Base-by-base conservation (phyloP, 805 yeast species). In the Sugiyamaella lignohabitans region DNA sequence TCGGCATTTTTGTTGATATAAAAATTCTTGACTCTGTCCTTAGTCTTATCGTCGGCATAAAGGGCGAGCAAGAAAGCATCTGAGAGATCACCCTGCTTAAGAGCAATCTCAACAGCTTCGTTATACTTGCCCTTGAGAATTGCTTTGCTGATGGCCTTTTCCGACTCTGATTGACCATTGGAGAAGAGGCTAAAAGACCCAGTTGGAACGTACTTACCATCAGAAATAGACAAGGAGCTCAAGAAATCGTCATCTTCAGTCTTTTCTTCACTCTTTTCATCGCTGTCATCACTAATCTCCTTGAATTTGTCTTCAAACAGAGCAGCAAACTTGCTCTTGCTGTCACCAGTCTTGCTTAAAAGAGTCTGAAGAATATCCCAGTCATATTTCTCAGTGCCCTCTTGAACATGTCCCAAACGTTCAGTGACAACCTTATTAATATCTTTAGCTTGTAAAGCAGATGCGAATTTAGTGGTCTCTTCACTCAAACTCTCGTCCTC, bases 41-140 rank as follows among this genome's bases (percentile, higher is more conserved):
- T 84, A 61, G 82, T 70, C 17, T 57, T 58, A 3, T 71, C 72
- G 17, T 76, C 79, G 2, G 82, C 86, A 38, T 61, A 62, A 58
- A 84, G 66, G 0, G 98, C 86, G 50, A 93, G 73, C 22, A 89
- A 69, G 55, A 89, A 73, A 2, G 98, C 96, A 62, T 93, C 98
- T 19, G 76, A 64, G 19, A 87, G 65, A 49, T 76, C 74, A 43
- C 76, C 83, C 30, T 77, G 74, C 39, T 78, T 71, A 50, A 93
- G 67, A 53, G 91, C 79, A 21, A 72, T 59, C 29, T 80, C 75
- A 10, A 87, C 80, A 1, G 97, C 96, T 21, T 74, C 70, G 14
- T 75, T 75, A 42, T 75, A 65, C 43, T 87, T 74, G 50, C 88
- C 87, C 14, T 65, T 62, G 42, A 91, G 72, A 40, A 91, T 63